These are phyloP conservation scores for Adenanthera pavonina DNA, from an alignment of 306 rosid genomes.

Conservation along the genomic window DNA sequence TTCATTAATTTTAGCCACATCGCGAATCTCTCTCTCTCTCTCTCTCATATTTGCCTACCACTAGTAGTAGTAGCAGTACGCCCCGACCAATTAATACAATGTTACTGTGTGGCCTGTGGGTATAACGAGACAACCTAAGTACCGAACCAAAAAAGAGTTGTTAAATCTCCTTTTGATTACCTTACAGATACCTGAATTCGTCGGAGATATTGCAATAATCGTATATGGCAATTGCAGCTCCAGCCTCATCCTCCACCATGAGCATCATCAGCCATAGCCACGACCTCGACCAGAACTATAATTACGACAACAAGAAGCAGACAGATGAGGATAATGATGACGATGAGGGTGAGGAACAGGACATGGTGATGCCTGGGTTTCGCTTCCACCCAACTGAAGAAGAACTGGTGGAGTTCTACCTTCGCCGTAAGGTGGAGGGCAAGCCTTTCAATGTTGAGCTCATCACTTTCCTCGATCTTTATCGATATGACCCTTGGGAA, in stretches of 20 bases:
- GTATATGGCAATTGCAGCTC: constrained; percentile 82
- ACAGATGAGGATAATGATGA: neutral
- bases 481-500: constrained; percentile 99
- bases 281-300: constrained; percentile 43
- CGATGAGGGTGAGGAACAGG: constrained; percentile 68
- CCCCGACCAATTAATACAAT: constrained; percentile 33
- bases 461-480: constrained; percentile 97
- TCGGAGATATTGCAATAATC: neutral
- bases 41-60: constrained; percentile 43
- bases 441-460: constrained; percentile 98
- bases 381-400: constrained; percentile 99
- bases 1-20: constrained; percentile 16
- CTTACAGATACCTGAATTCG: neutral
- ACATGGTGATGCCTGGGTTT: constrained; percentile 96
- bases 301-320: constrained; percentile 14
- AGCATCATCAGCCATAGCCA: constrained; percentile 48
- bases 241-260: constrained; percentile 48
- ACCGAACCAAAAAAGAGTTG: neutral
- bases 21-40: constrained; percentile 20
- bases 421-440: constrained; percentile 99
- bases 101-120: constrained; percentile 16
- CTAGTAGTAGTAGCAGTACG: constrained; percentile 10
- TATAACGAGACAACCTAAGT: constrained; percentile 34
- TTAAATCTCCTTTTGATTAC: neutral
- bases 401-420: constrained; percentile 97